A percentile compares a stretch with the other conserved stretches of the same genome.
phyloP scores from a whole-genome alignment of 73 alveolate species.

The Uronychia setigera region DNA sequence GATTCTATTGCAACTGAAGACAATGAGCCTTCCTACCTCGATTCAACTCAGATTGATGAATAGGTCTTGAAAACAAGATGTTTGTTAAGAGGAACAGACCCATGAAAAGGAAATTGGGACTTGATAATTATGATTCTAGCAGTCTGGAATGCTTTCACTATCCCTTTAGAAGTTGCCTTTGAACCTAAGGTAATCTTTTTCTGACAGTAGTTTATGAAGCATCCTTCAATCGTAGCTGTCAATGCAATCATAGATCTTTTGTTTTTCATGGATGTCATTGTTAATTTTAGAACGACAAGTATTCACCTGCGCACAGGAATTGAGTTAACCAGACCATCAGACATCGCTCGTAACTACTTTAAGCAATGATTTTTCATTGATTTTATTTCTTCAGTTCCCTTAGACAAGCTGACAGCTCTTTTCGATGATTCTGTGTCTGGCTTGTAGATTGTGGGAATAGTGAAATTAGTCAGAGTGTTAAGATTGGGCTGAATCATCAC shows the following conservation, averaged over 20 bases:
- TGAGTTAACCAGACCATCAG: slow-evolving; percentile 47
- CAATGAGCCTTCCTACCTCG: no score
- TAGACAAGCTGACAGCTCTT: neutral
- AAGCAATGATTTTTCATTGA: slow-evolving; percentile 36
- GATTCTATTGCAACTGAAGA: no score
- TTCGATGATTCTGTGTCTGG: neutral
- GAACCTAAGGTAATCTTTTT: slow-evolving; percentile 16
- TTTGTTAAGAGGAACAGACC: no score
- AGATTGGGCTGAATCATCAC: slow-evolving; percentile 29
- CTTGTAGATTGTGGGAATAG: slow-evolving; percentile 4
- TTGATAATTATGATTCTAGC: slow-evolving; percentile 55
- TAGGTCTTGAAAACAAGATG: no score
- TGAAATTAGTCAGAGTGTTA: slow-evolving; percentile 28
- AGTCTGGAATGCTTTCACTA: slow-evolving; percentile 42
- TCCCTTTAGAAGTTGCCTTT: slow-evolving; percentile 66
- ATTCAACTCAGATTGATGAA: no score
- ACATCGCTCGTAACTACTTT: slow-evolving; percentile 59
- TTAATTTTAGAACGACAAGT: slow-evolving; percentile 71
- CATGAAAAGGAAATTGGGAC: slow-evolving; percentile 70
- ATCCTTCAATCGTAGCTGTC: neutral
- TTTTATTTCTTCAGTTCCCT: slow-evolving; percentile 27
- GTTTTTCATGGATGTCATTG: slow-evolving; percentile 58
- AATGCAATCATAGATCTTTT: slow-evolving; percentile 57
- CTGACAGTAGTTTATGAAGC: neutral
- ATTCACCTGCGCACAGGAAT: slow-evolving; percentile 60